Evolutionary conservation across 352 stramenopile genomes (phyloP), one percentile per base, ranked within the genome.

Genomic region (Phytophthora brassicae): DNA sequence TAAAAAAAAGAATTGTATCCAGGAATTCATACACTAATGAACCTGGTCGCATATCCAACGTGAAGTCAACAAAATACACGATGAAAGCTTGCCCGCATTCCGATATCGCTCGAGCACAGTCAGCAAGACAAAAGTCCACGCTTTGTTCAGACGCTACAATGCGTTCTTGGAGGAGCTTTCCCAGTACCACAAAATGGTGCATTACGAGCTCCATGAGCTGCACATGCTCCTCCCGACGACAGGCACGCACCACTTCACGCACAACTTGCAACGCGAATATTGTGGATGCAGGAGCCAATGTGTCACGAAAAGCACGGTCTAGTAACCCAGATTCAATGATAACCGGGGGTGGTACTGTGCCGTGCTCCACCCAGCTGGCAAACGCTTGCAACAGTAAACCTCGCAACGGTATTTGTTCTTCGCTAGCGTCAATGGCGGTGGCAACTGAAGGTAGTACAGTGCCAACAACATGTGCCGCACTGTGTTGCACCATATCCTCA

Each of bases 41-140:
- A 1, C 74, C 75, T 46, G 79, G 78, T n/a, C 62, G 56, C 38
- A 83, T 53, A 29, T 89, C 79, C 13, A 89, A 56, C 12, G 79
- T 83, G 24, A 87, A 86, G 47, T 93, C 82, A n/a, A 93, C 83
- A 57, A 93, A 93, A 46, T 89, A 81, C 46, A 75, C 72, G 63
- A 90, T 88, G 29, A 93, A 92, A 3, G 78, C 67, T 66, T 92
- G 80, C 0, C 84, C 84, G 59, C 84, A 92, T 51, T 92, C 84
- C 16, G 81, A 75, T 39, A 90, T 88, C 5, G 81, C 80, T 17
- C 59, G 69, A 7, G 74, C 84, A 26, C 68, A 89, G 39, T 72
- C 70, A 22, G 74, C 59, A 28, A 93, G 55, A 33, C 80, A 83
- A 50, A 82, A 81, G 5, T 65, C 55, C 4, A 82, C 41, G 9